phyloP scores from a whole-genome alignment of 169 alveolate genomes.

The Cryptosporidium ryanae region DNA sequence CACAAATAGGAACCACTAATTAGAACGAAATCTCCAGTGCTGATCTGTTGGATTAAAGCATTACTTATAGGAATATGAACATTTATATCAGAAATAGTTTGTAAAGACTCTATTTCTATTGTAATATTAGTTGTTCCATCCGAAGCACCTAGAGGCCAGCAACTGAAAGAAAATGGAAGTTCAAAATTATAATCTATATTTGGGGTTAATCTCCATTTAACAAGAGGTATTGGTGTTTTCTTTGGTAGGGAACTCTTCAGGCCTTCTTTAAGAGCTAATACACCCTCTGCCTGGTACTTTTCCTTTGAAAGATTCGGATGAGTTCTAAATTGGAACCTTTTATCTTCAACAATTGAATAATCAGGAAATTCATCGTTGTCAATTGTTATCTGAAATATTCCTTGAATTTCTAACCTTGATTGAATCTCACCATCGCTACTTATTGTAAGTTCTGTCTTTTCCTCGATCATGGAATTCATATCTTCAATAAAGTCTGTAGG shows the following conservation, averaged over 20 bases:
- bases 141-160: constrained; percentile 45
- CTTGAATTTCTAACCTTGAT: constrained; percentile 62
- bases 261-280: constrained; percentile 22
- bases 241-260: constrained; percentile 26
- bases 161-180: constrained; percentile 49
- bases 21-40: background rate
- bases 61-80: constrained; percentile 8
- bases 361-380: constrained; percentile 34
- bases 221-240: constrained; percentile 58
- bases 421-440: constrained; percentile 76
- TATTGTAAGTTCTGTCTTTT: constrained; percentile 63
- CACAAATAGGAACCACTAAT: background rate
- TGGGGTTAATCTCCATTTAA: constrained; percentile 45
- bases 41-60: background rate
- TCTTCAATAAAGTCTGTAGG: constrained; percentile 47
- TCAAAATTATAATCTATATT: constrained; percentile 5
- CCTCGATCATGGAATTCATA: constrained; percentile 77
- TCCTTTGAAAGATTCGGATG: constrained; percentile 65
- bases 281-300: constrained; percentile 25
- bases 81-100: background rate
- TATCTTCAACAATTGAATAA: constrained; percentile 45
- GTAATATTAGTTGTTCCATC: constrained; percentile 26
- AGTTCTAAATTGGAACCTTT: constrained; percentile 61
- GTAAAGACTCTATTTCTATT: constrained; percentile 26
- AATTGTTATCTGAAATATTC: constrained; percentile 49